Evolutionary conservation across 768 basidiomycete genomes (phyloP), one percentile per base, ranked within the genome.

Genomic region (Porpolomopsis calyptriformis): DNA sequence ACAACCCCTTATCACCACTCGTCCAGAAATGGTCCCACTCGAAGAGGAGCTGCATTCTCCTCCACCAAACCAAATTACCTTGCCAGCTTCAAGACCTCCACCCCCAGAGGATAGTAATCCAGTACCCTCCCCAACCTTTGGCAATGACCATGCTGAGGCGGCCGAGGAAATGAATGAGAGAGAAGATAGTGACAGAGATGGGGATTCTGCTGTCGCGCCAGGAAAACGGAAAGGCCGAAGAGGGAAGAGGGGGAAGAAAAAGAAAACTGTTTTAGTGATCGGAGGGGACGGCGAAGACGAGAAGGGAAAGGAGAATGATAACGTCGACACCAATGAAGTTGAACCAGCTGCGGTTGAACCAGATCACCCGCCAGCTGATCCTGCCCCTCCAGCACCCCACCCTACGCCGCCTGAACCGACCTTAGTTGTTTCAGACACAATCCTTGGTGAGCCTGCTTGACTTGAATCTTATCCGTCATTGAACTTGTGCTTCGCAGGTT

Each of bases 391-490:
- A 10, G 55, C 68, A 2, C 54, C 63, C 2, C 57, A 59, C 22
- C 54, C 60, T 7, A 50, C 60, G 4, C 52, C 57, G 4, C 42
- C 55, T 16, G 53, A 60, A 12, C 66, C 80, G 4, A 82, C 82
- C 0, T 64, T 90, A 35, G 55, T 77, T 18, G 80, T 91, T 12
- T 85, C 86, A 4, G 84, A 89, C 39, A 73, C 69, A 1, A 66
- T 89, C 35, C 72, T 91, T 25, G 88, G 88, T 86, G 55, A 52
- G 76, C 50, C 23, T 22, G 19, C 42, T 38, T 4, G 18, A n/a
- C 14, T 47, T 24, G 18, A 29, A 40, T 14, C 16, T 4, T 49
- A 11, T 10, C 35, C 23, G 25, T 34, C 25, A 46, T 42, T 19
- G 20, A 25, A 24, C 47, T 40, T 47, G 57, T 49, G 49, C 3